Evolutionary conservation across 2,329 filamentous ascomycete genomes (phyloP), one percentile per base, ranked within the genome.

Genomic region (Zelopaecilomyces penicillatus): DNA sequence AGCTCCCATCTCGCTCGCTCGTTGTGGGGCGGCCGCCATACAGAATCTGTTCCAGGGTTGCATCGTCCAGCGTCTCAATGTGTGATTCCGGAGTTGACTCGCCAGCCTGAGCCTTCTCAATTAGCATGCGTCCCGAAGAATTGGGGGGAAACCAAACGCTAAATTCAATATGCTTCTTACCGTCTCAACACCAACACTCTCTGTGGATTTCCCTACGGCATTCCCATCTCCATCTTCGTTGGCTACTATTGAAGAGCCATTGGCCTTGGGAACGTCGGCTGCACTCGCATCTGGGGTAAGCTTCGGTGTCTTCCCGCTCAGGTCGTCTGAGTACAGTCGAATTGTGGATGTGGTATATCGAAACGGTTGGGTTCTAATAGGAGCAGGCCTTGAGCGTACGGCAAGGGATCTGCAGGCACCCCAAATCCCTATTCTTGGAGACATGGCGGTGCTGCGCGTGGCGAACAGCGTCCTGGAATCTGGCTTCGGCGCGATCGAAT

Each of bases 41-140:
- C 30, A 66, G 53, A 19, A 67, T 53, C 42, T 65, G 53, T 42
- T 66, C 63, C 28, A 67, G 57, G 8, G 57, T 55, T 36, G 60
- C 60, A 53, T 67, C 65, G 46, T 65, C 62, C 6, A 68, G 46
- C 9, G 51, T 37, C 7, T 58, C 52, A 26, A 54, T 49, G 9
- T 49, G 47, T 32, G 54, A 53, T 27, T 45, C 41, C 37, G 43
- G 31, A 34, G 38, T 36, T 6, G 36, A 6, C 9, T 19, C 37
- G 30, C 12, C 44, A n/a, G 29, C 28, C 50, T 53, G 37, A 28
- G 42, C 41, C 12, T 30, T 8, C 32, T 8, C 12, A 4, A 19
- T 52, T 29, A 52, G 46, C 29, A 38, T 31, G 31, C 11, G 5
- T 41, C 26, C 27, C 11, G 9, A 34, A 26, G 19, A 19, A 19